phyloP scores from a whole-genome alignment of 164 flowering plant genomes.

The Cinnamomum micranthum region DNA sequence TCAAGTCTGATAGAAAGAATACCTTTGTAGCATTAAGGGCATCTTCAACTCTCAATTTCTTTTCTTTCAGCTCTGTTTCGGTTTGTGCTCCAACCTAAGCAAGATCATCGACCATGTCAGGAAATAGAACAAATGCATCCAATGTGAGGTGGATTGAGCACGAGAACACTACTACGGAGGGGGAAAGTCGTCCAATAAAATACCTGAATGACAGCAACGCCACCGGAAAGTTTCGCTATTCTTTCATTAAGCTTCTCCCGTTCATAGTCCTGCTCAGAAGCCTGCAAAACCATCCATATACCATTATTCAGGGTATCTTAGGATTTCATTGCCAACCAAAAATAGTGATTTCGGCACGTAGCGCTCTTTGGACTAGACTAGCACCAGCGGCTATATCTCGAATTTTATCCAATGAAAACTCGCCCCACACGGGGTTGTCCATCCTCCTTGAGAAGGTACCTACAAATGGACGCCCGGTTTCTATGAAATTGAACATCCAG shows the following conservation, averaged over 20 bases:
- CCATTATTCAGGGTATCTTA: background rate
- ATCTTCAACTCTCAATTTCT: slow-evolving; percentile 93
- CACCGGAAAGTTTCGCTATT: slow-evolving; percentile 95
- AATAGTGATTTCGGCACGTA: background rate
- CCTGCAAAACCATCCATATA: slow-evolving; percentile 31
- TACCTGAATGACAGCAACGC: slow-evolving; percentile 97
- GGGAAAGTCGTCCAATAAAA: background rate
- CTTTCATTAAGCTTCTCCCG: slow-evolving; percentile 93
- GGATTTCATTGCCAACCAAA: background rate
- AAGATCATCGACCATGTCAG: background rate
- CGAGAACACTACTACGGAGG: background rate
- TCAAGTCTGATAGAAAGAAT: slow-evolving; percentile 23
- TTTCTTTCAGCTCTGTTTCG: slow-evolving; percentile 92
- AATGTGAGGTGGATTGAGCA: background rate
- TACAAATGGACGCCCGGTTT: too few species aligned
- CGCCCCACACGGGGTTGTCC: too few species aligned
- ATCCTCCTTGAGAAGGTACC: too few species aligned
- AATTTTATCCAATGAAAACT: too few species aligned
- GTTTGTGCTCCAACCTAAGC: slow-evolving; percentile 98
- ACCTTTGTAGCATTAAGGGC: slow-evolving; percentile 99
- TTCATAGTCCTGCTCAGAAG: slow-evolving; percentile 89
- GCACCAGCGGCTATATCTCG: too few species aligned
- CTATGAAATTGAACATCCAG: too few species aligned
- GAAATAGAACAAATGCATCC: background rate
- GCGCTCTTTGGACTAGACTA: too few species aligned